Conservation (phyloP, 495 filamentous ascomycete genomes). For the Penicillium soppii region DNA sequence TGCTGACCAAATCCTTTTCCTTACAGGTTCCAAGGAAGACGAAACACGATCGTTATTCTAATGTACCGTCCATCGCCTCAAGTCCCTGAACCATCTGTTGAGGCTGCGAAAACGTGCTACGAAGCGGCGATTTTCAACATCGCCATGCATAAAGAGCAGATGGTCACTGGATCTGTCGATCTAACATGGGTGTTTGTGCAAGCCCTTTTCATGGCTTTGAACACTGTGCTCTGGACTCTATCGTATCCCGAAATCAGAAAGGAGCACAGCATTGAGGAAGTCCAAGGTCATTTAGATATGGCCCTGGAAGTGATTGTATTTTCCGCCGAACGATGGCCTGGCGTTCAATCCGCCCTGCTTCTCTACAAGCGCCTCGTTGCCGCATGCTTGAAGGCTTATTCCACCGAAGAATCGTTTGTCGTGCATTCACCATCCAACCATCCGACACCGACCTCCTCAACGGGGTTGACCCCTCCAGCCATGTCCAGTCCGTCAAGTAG, state of each 20-base stretch:
- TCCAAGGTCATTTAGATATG: constrained; percentile 66
- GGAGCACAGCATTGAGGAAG: constrained; percentile 64
- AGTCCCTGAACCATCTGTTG: constrained; percentile 73
- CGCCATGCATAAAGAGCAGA: constrained; percentile 71
- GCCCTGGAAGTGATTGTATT: constrained; percentile 72
- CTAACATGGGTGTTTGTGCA: constrained; percentile 91
- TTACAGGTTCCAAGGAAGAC: constrained; percentile 69
- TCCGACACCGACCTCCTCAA: constrained; percentile 45
- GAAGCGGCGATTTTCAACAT: constrained; percentile 81
- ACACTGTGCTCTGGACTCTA: constrained; percentile 83
- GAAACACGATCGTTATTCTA: constrained; percentile 81
- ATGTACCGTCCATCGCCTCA: constrained; percentile 87
- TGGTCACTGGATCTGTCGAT: constrained; percentile 70
- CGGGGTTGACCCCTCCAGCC: constrained; percentile 49
- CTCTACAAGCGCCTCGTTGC: constrained; percentile 77
- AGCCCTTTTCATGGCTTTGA: constrained; percentile 80
- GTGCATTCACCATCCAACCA: constrained; percentile 60
- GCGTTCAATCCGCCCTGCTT: constrained; percentile 75
- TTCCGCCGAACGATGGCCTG: constrained; percentile 84
- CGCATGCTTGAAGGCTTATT: constrained; percentile 81
- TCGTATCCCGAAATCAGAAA: constrained; percentile 80
- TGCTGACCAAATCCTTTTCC: constrained; percentile 6
- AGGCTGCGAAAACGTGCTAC: constrained; percentile 75
- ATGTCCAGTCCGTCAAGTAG: constrained; percentile 51
- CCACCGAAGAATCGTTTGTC: constrained; percentile 64